phyloP scores from a whole-genome alignment of 495 filamentous ascomycete genomes.

The Aspergillus bridgeri region DNA sequence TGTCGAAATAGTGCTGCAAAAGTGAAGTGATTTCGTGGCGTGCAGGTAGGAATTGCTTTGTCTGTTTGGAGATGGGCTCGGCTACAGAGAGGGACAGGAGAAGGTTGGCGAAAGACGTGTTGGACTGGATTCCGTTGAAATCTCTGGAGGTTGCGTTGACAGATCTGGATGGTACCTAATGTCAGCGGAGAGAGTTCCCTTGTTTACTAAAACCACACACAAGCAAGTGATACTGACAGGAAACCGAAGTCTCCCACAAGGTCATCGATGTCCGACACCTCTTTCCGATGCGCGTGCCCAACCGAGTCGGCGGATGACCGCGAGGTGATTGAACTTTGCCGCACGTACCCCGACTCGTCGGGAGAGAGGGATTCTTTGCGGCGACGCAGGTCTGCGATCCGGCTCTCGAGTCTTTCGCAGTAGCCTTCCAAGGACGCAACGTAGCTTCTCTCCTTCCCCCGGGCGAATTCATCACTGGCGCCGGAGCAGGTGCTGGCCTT shows the following conservation, averaged over 20 bases:
- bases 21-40: conserved; percentile 60
- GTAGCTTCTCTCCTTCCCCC: conserved; percentile 92
- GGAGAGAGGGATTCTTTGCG: conserved; percentile 57
- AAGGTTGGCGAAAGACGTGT: conserved; percentile 82
- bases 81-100: conserved; percentile 70
- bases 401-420: conserved; percentile 79
- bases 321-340: conserved; percentile 50
- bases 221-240: conserved; percentile 47
- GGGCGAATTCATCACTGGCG: conserved; percentile 88
- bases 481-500: conserved; percentile 82
- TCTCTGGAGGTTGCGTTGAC: conserved; percentile 90
- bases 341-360: conserved; percentile 57
- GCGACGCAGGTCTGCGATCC: conserved; percentile 53
- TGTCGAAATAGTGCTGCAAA: conserved; percentile 78
- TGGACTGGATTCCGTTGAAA: conserved; percentile 79
- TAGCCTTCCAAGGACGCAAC: conserved; percentile 86
- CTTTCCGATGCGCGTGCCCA: conserved; percentile 41
- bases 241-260: conserved; percentile 80
- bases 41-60: conserved; percentile 58
- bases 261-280: conserved; percentile 74
- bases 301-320: conserved; percentile 39
- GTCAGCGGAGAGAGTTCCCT: conserved; percentile 10
- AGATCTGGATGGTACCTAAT: conserved; percentile 54
- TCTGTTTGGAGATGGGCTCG: conserved; percentile 57
- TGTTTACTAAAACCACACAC: neutral